Conservation (phyloP, 495 filamentous ascomycete species). For the Penicillium dipodomyicola region DNA sequence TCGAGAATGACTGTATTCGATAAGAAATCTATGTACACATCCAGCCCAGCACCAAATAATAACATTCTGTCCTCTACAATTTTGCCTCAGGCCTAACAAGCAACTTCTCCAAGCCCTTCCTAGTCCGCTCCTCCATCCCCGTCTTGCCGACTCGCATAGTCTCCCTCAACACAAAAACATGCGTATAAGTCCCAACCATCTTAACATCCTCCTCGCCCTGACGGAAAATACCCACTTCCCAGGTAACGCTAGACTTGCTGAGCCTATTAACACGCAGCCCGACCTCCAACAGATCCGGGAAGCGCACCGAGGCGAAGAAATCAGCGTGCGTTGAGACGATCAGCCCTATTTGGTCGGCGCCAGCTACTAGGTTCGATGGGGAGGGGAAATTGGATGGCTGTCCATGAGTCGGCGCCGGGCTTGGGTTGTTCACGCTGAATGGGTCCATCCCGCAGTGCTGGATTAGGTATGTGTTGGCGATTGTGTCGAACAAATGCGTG, state of each 20-base stretch:
- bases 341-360: slow-evolving; percentile 39
- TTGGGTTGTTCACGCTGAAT: slow-evolving; percentile 43
- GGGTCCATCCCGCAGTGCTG: slow-evolving; percentile 74
- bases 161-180: slow-evolving; percentile 81
- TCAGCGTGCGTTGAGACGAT: slow-evolving; percentile 81
- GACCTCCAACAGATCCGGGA: slow-evolving; percentile 77
- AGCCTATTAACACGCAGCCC: slow-evolving; percentile 80
- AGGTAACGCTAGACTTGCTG: slow-evolving; percentile 84
- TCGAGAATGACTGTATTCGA: too few relatives aligned
- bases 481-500: slow-evolving; percentile 77
- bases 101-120: slow-evolving; percentile 48
- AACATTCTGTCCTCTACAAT: slow-evolving; percentile 15
- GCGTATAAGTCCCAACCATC: slow-evolving; percentile 82
- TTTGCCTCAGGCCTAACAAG: slow-evolving; percentile 31
- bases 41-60: neutral
- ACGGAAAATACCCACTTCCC: slow-evolving; percentile 87
- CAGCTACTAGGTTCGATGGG: slow-evolving; percentile 11
- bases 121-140: slow-evolving; percentile 49
- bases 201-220: slow-evolving; percentile 69
- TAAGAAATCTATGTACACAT: neutral
- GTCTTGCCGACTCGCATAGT: slow-evolving; percentile 59
- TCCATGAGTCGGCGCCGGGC: slow-evolving; percentile 9
- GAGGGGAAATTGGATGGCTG: slow-evolving; percentile 5
- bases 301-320: slow-evolving; percentile 81
- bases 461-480: slow-evolving; percentile 89